phyloP scores from a whole-genome alignment of 1,284 basidiomycete genomes.

The Ustanciosporium gigantosporum region DNA sequence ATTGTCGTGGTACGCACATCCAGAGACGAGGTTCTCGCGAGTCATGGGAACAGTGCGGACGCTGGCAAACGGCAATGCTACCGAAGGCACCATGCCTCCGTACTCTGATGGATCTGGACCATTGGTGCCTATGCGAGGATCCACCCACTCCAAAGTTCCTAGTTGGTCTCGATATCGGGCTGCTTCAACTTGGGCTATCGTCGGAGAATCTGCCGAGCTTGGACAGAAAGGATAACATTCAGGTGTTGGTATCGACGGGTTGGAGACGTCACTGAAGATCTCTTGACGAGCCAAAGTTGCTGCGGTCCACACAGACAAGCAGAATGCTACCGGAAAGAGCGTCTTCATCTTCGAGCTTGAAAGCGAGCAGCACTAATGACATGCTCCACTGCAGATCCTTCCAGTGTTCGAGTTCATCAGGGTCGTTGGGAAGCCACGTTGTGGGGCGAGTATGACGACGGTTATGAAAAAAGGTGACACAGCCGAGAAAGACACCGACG shows the following conservation, averaged over 20 bases:
- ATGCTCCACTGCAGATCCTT: no score
- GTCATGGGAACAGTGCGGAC: constrained; percentile 30
- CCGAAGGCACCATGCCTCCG: constrained; percentile 37
- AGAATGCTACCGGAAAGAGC: no score
- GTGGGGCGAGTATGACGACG: not conserved
- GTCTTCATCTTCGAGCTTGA: no score
- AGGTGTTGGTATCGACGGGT: no score
- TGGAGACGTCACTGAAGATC: no score
- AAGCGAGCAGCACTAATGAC: no score
- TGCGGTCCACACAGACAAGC: no score
- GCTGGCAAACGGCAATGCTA: constrained; percentile 31
- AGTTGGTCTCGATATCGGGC: constrained; percentile 6
- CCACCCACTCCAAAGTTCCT: constrained; percentile 26
- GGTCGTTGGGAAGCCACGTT: not conserved
- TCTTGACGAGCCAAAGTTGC: no score
- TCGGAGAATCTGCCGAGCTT: not conserved
- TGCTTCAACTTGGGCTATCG: constrained; percentile 5
- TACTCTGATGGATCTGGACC: constrained; percentile 37
- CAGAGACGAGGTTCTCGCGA: constrained; percentile 29
- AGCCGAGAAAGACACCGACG: no score
- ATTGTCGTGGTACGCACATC: constrained; percentile 36
- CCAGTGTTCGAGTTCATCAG: no score
- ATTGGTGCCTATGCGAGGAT: constrained; percentile 46
- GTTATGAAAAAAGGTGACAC: no score
- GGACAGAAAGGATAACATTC: constrained; percentile 29